A percentile compares a stretch with the other conserved stretches of the same genome.
Conservation (phyloP, 441 rosid species). For the Croton setiger region DNA sequence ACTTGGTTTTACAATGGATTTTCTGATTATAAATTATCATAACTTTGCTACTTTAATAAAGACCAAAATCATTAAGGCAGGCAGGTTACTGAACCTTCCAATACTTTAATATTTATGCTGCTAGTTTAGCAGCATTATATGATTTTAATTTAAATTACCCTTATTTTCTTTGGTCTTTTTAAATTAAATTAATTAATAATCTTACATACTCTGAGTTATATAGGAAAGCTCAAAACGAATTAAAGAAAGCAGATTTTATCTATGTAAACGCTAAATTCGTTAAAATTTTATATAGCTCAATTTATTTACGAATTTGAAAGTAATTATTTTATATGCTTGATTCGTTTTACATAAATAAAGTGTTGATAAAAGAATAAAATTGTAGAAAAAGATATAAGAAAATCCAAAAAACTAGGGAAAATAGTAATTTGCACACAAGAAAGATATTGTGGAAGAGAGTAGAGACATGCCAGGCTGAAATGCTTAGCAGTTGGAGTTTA, state of each 20-base stretch:
- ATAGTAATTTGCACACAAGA: neutral
- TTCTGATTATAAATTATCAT: neutral
- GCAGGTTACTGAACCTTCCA: slow-evolving; percentile 16
- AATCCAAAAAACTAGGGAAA: neutral
- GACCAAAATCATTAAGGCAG: slow-evolving; percentile 15
- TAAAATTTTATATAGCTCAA: no score
- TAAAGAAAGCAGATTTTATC: no score
- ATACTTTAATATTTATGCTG: slow-evolving; percentile 1
- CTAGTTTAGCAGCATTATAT: neutral
- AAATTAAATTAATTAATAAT: no score
- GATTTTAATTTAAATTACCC: neutral
- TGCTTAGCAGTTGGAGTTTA: neutral
- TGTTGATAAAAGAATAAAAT: neutral
- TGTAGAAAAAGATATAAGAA: neutral
- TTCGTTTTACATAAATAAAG: neutral
- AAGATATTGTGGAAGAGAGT: no score
- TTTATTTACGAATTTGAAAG: no score
- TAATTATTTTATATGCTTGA: no score
- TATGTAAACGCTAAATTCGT: no score
- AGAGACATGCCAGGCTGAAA: slow-evolving; percentile 12
- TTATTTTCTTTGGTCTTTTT: neutral
- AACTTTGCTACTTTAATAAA: neutral
- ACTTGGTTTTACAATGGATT: neutral
- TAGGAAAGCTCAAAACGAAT: no score
- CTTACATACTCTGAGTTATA: no score